Conservation (phyloP, 495 filamentous ascomycete genomes). For the Annulohypoxylon bovei region DNA sequence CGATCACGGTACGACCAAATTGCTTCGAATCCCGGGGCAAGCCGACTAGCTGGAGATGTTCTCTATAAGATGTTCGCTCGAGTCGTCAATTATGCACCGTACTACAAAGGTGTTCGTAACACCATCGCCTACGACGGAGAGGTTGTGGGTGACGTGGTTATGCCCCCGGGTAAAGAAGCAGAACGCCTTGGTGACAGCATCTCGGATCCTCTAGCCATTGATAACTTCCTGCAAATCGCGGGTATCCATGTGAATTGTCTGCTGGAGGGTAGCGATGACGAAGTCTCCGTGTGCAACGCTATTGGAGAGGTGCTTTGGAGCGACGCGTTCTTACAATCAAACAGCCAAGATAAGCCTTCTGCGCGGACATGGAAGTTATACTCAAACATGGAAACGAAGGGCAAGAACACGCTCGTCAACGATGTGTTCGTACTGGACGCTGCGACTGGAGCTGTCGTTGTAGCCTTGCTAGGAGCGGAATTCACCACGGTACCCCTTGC, state of each 20-base stretch:
- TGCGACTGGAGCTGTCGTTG: slow-evolving; percentile 18
- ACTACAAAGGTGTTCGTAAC: slow-evolving; percentile 50
- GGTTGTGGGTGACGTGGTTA: slow-evolving; percentile 42
- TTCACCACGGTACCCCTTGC: slow-evolving; percentile 44
- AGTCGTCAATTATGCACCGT: slow-evolving; percentile 49
- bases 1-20: slow-evolving; percentile 21
- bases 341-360: not conserved
- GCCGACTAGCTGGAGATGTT: slow-evolving; percentile 26
- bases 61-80: slow-evolving; percentile 49
- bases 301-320: slow-evolving; percentile 27
- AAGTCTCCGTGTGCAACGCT: slow-evolving; percentile 22
- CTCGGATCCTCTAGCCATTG: slow-evolving; percentile 31
- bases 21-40: slow-evolving; percentile 11
- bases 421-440: slow-evolving; percentile 52
- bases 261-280: slow-evolving; percentile 8
- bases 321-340: slow-evolving; percentile 15
- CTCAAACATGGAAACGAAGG: slow-evolving; percentile 34
- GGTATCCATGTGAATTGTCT: slow-evolving; percentile 54
- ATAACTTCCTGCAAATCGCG: slow-evolving; percentile 55
- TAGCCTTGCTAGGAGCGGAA: slow-evolving; percentile 46
- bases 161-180: slow-evolving; percentile 28
- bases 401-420: slow-evolving; percentile 39
- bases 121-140: slow-evolving; percentile 45
- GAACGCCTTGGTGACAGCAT: slow-evolving; percentile 5
- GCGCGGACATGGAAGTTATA: slow-evolving; percentile 37